Conservation (phyloP, 306 rosid genomes). For the Elaeagnus macrophylla region DNA sequence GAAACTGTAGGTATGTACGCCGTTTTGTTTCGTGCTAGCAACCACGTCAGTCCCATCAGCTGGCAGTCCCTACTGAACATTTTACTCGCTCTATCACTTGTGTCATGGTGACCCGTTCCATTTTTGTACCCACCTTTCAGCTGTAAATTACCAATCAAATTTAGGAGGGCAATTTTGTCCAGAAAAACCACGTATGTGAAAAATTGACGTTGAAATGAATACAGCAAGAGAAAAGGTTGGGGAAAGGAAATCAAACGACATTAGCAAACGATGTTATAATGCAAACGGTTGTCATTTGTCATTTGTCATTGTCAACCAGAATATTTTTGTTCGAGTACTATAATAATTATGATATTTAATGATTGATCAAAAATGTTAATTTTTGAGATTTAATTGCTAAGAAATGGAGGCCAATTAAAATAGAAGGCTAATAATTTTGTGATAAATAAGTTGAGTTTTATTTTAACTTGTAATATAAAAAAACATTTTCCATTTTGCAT, state of each 20-base stretch:
- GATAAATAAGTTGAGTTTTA: too few relatives aligned
- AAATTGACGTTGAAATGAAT: not conserved
- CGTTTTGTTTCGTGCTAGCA: constrained; percentile 78
- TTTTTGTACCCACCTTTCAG: constrained; percentile 45
- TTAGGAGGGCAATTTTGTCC: not conserved
- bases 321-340: too few relatives aligned
- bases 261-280: not conserved
- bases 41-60: constrained; percentile 97
- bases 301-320: not conserved
- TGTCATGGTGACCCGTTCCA: constrained; percentile 28
- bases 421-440: too few relatives aligned
- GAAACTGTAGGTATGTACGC: constrained; percentile 92
- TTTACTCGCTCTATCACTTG: constrained; percentile 52
- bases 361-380: too few relatives aligned
- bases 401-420: too few relatives aligned
- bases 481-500: too few relatives aligned
- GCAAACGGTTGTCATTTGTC: not conserved
- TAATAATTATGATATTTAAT: too few relatives aligned
- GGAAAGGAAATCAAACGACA: not conserved
- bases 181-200: not conserved
- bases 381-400: too few relatives aligned
- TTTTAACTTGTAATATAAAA: too few relatives aligned
- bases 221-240: not conserved
- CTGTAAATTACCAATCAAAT: constrained; percentile 20
- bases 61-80: constrained; percentile 92